These are phyloP conservation scores for Santalum album DNA, from an alignment of 164 flowering plant genomes.

Conservation along the genomic window DNA sequence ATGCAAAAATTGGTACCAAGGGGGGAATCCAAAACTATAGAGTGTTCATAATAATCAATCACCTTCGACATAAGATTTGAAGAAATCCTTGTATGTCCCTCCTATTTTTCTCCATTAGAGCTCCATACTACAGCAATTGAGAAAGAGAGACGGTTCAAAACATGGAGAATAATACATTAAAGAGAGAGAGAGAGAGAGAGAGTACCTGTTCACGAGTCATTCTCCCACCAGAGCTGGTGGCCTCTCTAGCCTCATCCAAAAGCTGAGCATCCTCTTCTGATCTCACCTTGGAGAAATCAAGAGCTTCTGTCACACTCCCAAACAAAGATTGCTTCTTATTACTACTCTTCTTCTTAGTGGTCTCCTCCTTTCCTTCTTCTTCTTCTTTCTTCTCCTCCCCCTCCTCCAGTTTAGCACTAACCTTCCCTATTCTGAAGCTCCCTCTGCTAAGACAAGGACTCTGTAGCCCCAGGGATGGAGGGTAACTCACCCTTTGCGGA, in stretches of 20 bases:
- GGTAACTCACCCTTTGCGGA: too few species aligned
- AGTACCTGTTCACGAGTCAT: constrained; percentile 76
- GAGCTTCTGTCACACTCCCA: constrained; percentile 63
- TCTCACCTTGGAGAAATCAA: constrained; percentile 79
- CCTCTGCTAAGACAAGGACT: too few species aligned
- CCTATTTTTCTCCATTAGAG: constrained; percentile 93
- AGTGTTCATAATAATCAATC: not conserved
- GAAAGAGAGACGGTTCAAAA: too few species aligned
- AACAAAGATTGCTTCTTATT: constrained; percentile 55
- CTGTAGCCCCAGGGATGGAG: too few species aligned
- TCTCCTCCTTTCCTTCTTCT: not conserved
- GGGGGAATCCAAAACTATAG: not conserved
- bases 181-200: not conserved
- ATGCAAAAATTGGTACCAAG: not conserved
- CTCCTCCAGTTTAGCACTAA: constrained; percentile 35
- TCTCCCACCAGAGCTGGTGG: constrained; percentile 58
- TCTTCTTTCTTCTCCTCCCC: constrained; percentile 16
- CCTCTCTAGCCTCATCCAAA: constrained; percentile 62
- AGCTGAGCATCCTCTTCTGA: constrained; percentile 77
- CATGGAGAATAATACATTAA: too few species aligned
- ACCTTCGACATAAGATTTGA: constrained; percentile 95
- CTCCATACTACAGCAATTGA: constrained; percentile 98
- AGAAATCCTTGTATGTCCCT: constrained; percentile 94
- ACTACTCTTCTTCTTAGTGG: too few species aligned
- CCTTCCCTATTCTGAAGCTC: too few species aligned